Evolutionary conservation across 1,284 basidiomycete species (phyloP).

Genomic region (Melanopsichium pennsylvanicum): DNA sequence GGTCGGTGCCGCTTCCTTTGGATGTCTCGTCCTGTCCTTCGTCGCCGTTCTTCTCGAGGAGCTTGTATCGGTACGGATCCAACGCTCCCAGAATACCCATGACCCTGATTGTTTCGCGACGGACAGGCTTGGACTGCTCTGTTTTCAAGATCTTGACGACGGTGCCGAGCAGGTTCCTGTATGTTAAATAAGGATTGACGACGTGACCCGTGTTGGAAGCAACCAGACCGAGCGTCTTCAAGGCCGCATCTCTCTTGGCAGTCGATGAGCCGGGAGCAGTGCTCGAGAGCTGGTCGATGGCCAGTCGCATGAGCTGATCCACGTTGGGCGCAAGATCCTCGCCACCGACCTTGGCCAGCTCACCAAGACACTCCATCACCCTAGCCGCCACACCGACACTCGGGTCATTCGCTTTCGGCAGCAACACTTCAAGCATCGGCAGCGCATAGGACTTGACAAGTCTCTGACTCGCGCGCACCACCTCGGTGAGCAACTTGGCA

Average conservation of each 20-base stretch:
- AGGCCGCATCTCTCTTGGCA: constrained; percentile 80
- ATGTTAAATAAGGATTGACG: constrained; percentile 86
- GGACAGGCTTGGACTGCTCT: constrained; percentile 75
- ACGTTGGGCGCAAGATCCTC: constrained; percentile 87
- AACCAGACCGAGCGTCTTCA: constrained; percentile 92
- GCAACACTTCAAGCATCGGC: constrained; percentile 90
- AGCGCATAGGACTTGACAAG: constrained; percentile 96
- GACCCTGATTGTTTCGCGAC: constrained; percentile 88
- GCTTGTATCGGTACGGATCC: constrained; percentile 90
- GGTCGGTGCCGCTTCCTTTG: constrained; percentile 70
- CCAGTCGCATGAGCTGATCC: constrained; percentile 85
- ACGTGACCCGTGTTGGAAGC: constrained; percentile 96
- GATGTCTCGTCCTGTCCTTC: constrained; percentile 72
- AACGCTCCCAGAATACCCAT: constrained; percentile 96
- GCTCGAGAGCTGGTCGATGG: constrained; percentile 86
- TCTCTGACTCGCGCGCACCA: constrained; percentile 77
- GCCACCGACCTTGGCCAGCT: constrained; percentile 90
- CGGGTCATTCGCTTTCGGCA: constrained; percentile 84
- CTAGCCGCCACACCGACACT: constrained; percentile 90
- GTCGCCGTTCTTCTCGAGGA: constrained; percentile 78
- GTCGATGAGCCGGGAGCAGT: constrained; percentile 47
- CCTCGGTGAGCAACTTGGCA: constrained; percentile 62
- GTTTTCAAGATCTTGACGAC: constrained; percentile 86
- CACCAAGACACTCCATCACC: constrained; percentile 92
- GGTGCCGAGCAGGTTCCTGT: constrained; percentile 87